Base-by-base conservation (phyloP, 225 moss, liverwort and hornwort species). In the Neckera pumila region DNA sequence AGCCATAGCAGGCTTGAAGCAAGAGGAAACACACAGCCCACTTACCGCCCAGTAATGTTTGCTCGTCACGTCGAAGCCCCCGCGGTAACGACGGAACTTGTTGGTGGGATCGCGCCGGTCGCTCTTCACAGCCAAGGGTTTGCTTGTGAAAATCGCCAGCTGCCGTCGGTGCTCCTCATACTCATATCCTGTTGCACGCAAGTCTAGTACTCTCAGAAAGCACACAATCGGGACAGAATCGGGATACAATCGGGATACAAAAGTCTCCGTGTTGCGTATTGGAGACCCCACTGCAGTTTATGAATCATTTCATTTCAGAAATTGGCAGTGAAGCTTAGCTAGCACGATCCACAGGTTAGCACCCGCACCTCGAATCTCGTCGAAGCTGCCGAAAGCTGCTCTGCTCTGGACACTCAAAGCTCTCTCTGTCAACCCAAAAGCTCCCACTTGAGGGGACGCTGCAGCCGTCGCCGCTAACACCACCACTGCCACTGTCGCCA, bases 31-130 rank as follows among this genome's bases (percentile, higher is more conserved):
- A 23, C 47, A 57, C 14, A 28, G 10, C 17, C n/a, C 47, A 87
- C 87, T 34, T 85, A 96, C 96, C 94, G 94, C 96, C 95, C 96
- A 96, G 77, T 96, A 96, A 70, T 94, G 92, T 83, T 95, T 95
- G 92, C 92, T 96, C 80, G 92, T 87, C 34, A 96, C 78, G 76
- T 96, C 95, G 87, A 86, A 96, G 51, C 96, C 95, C 36, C 83
- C 93, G 83, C 94, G 89, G 87, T 96, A 96, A 45, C 54, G 92
- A 42, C 90, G 90, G 80, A 96, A 93, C 79, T 91, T 82, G 88
- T 95, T 92, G 64, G 93, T 93, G 58, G 96, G 96, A 82, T 96
- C 96, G 31, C 87, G 53, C 28, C 96, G 95, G 33, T 92, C 86
- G 47, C 88, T 84, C 90, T 92, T 96, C 89, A 96, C 95, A 12